Base-by-base conservation (phyloP, 2,329 filamentous ascomycete species). In the Aspergillus texensis region DNA sequence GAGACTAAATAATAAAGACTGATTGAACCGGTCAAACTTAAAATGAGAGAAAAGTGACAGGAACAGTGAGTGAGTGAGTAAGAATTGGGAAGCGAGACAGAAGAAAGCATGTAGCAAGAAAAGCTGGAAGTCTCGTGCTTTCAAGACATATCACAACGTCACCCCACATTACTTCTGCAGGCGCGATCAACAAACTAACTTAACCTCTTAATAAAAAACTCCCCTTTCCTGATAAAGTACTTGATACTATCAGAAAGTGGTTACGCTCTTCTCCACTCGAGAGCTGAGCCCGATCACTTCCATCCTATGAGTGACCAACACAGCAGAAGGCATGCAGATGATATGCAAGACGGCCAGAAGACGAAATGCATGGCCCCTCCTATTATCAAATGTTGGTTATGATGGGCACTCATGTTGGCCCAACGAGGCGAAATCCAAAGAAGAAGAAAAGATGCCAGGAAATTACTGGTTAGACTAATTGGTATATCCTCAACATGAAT, bases 101-200 rank as follows among this genome's bases (percentile, higher is more conserved):
- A 60, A 32, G 32, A 36, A 50, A 57, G 45, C 24, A 57, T 28
- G 9, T 24, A 39, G 19, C 41, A 10, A 46, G 21, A 57, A 55
- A 6, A n/a, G 36, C 24, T 14, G 19, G 16, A 54, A 21, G 52
- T 55, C 52, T 55, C 52, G 52, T 55, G 52, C 52, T 39, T 55
- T 24, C 26, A n/a, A n/a, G 39, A 21, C 19, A 59, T 52, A 59
- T 59, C 57, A 50, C 57, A 59, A 52, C 45, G 45, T 59, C 57
- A 41, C 57, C 57, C 45, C 45, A 52, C 45, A 32, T 59, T 59
- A 50, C 41, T 46, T 58, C 34, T 55, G 21, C 52, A 39, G 32
- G 32, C 5, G n/a, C 32, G 11, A 36, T 39, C 52, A 32, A 34
- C 48, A 12, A 52, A 52, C 16, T 21, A 28, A 10, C 26, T 50